These are phyloP conservation scores for Apostasia shenzhenica DNA, from an alignment of 106 monocot genomes.

Conservation along the genomic window DNA sequence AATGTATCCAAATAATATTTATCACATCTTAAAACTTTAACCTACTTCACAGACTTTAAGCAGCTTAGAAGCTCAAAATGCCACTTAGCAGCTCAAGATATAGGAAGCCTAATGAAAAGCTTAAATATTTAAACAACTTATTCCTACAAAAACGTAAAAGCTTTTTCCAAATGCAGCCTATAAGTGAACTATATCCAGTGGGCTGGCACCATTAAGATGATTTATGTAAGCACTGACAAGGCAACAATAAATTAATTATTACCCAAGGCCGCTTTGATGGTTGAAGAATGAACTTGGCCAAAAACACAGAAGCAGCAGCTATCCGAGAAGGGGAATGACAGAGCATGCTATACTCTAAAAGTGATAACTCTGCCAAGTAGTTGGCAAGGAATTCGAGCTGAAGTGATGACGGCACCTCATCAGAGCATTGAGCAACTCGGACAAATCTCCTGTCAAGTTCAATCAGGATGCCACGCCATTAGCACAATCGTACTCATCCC, in stretches of 20 bases:
- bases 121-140: too few species aligned
- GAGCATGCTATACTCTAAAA: slow-evolving; percentile 69
- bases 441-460: slow-evolving; percentile 56
- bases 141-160: too few species aligned
- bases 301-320: slow-evolving; percentile 72
- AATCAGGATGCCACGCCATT: not conserved
- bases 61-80: too few species aligned
- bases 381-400: slow-evolving; percentile 74
- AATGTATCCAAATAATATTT: too few species aligned
- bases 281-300: slow-evolving; percentile 59
- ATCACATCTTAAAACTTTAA: too few species aligned
- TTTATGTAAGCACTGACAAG: too few species aligned
- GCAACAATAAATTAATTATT: not conserved
- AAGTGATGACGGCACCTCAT: slow-evolving; percentile 47
- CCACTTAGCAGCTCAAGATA: too few species aligned
- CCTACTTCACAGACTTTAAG: too few species aligned
- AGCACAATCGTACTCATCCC: not conserved
- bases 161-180: too few species aligned
- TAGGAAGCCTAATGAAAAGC: too few species aligned
- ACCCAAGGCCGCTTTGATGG: slow-evolving; percentile 84
- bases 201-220: too few species aligned
- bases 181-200: too few species aligned
- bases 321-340: slow-evolving; percentile 55
- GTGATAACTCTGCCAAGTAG: slow-evolving; percentile 76
- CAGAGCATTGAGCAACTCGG: slow-evolving; percentile 56